Base-by-base conservation (phyloP, 352 stramenopile genomes). In the Phytopythium chamaehyphon region DNA sequence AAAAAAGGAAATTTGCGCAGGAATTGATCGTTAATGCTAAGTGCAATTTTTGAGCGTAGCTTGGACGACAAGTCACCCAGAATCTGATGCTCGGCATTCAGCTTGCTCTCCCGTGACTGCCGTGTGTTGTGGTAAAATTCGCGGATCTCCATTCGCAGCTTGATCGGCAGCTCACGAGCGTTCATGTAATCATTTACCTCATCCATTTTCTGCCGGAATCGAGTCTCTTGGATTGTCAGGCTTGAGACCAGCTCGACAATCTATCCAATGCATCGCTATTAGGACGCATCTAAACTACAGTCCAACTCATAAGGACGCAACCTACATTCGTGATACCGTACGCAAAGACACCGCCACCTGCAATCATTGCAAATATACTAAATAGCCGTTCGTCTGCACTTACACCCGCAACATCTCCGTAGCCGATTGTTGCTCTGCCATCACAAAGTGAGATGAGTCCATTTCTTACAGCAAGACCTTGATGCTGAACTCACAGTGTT, bases 101-200 rank as follows among this genome's bases (percentile, higher is more conserved):
- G 55, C 49, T 83, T 81, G 50, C 66, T 80, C 55, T 90, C 79
- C 8, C 68, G 71, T 1, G 76, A 90, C 56, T 77, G 61, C 14
- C 76, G 74, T 12, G 76, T 73, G 44, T 90, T 90, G 47, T 87
- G 73, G 55, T 82, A 90, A 42, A 90, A 90, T 42, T 90, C 79
- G 10, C 76, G 79, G 40, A 90, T 90, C 49, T 90, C 79, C 45
- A 83, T 73, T 1, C 79, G 76, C 22, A 90, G 49, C 22, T 87
- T 75, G 15, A 76, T 60, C 6, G 79, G 79, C 33, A 90, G 46
- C 50, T 90, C 76, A 9, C 76, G 69, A n/a, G 79, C 79, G 35
- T 50, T 69, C 79, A 90, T 88, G 53, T 90, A 90, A 49, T 90
- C 80, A 47, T 90, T 90, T 40, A 90, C 64, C 54, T 88, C 76